phyloP scores from a whole-genome alignment of 2,329 filamentous ascomycete species.

The Trichoderma afroharzianum region DNA sequence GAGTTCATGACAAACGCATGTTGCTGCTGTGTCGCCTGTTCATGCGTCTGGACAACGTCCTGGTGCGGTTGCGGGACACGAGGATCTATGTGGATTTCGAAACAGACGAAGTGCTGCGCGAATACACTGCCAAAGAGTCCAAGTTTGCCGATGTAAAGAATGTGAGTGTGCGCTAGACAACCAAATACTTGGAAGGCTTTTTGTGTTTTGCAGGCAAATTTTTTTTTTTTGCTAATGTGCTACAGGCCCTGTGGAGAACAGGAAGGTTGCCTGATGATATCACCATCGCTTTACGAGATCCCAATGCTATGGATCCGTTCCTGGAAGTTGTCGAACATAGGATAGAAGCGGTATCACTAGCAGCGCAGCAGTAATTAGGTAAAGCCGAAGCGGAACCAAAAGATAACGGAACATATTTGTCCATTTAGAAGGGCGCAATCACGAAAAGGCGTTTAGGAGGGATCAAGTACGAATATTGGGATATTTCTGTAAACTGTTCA shows the following conservation, averaged over 20 bases:
- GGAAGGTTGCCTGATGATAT: slow-evolving; percentile 65
- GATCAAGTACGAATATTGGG: background rate
- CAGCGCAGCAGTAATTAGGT: background rate
- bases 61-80: slow-evolving; percentile 85
- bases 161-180: slow-evolving; percentile 39
- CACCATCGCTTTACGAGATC: slow-evolving; percentile 72
- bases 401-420: background rate
- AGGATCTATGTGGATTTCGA: slow-evolving; percentile 88
- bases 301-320: slow-evolving; percentile 68
- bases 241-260: slow-evolving; percentile 46
- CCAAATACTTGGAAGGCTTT: background rate
- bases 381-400: background rate
- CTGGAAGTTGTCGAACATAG: slow-evolving; percentile 67
- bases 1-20: slow-evolving; percentile 87
- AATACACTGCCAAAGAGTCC: slow-evolving; percentile 87
- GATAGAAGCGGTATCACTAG: slow-evolving; percentile 47
- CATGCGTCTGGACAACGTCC: slow-evolving; percentile 86
- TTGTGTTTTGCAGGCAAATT: background rate
- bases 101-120: slow-evolving; percentile 72
- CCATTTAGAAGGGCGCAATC: background rate
- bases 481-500: background rate
- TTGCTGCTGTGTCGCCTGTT: slow-evolving; percentile 83
- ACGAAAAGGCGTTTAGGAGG: slow-evolving; percentile 8
- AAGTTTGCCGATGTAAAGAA: slow-evolving; percentile 71
- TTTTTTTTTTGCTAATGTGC: background rate